Evolutionary conservation across 2,329 filamentous ascomycete species (phyloP), one percentile per base, ranked within the genome.

Genomic region (Fusarium denticulatum): DNA sequence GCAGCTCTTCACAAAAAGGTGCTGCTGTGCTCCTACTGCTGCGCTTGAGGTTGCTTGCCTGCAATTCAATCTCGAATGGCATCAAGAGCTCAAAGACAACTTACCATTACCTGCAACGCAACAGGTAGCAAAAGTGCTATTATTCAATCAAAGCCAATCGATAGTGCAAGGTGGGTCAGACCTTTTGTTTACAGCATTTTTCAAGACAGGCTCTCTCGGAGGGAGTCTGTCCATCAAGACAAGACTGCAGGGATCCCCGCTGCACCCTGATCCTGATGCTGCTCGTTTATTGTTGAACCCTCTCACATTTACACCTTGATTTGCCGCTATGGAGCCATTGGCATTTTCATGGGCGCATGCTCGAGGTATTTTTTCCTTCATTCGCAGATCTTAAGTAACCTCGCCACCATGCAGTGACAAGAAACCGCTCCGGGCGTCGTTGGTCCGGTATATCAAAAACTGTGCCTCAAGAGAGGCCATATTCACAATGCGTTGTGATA

Each of bases 261-360:
- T 70, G 59, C 72, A 75, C 72, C 69, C 59, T 72, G 65, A 74
- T 73, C 72, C 69, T 74, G 60, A 70, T 68, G 60, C 52, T 49
- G 46, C 63, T 73, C 56, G 63, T 72, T 74, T 74, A 65, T 58
- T 62, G 40, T 64, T 73, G 67, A 73, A 74, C 39, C 62, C 67
- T 59, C 64, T 72, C 71, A 62, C 50, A 59, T 58, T 74, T 55
- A 62, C 63, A 74, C 60, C 59, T 74, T 50, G 59, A 70, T 75
- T 74, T 67, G 72, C 72, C 72, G 72, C 72, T 70, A 74, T 74
- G 71, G 71, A 72, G 56, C 71, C 71, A 74, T 72, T 64, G 62
- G 52, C 50, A 71, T 69, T 36, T 69, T 57, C 58, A 72, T 60
- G 68, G 67, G 60, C 71, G 61, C 68, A 74, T 69, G 64, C 57